Evolutionary conservation across 1,284 basidiomycete species (phyloP).

Genomic region (Ceratobasidium sp.): DNA sequence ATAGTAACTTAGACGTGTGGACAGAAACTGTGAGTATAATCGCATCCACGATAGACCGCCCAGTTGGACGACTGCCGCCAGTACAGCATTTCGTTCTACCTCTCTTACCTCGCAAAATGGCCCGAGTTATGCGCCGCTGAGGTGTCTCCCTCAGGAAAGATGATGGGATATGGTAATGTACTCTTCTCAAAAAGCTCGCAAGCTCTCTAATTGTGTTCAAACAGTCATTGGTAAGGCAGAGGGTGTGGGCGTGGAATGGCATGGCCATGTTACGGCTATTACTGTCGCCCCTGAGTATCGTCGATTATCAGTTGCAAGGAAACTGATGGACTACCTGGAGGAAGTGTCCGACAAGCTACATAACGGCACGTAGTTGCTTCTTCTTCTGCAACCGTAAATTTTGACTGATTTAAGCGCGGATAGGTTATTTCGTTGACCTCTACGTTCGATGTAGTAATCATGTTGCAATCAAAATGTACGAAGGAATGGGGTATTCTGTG

Average conservation of each 20-base stretch:
- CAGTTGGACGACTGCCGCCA: constrained; percentile 50
- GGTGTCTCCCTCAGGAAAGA: constrained; percentile 76
- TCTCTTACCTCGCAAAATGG: constrained; percentile 88
- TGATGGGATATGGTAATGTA: constrained; percentile 83
- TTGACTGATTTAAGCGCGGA: not conserved
- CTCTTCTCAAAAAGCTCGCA: not conserved
- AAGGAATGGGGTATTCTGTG: constrained; percentile 86
- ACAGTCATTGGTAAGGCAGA: constrained; percentile 89
- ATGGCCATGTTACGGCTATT: constrained; percentile 90
- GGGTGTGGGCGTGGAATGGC: constrained; percentile 76
- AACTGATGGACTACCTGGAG: constrained; percentile 85
- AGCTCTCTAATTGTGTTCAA: constrained; percentile 17
- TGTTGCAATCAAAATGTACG: constrained; percentile 85
- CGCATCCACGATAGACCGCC: not conserved
- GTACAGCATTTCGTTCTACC: constrained; percentile 88
- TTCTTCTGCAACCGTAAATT: not conserved
- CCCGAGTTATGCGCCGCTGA: constrained; percentile 87
- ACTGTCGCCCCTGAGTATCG: constrained; percentile 93
- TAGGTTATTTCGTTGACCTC: constrained; percentile 85
- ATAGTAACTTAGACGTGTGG: constrained; percentile 90
- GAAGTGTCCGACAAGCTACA: constrained; percentile 79
- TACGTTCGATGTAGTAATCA: constrained; percentile 78
- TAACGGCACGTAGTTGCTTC: constrained; percentile 55
- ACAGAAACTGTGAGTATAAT: constrained; percentile 80
- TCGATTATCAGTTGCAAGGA: constrained; percentile 80